phyloP scores from a whole-genome alignment of 164 flowering plant species.

The Malania oleifera region DNA sequence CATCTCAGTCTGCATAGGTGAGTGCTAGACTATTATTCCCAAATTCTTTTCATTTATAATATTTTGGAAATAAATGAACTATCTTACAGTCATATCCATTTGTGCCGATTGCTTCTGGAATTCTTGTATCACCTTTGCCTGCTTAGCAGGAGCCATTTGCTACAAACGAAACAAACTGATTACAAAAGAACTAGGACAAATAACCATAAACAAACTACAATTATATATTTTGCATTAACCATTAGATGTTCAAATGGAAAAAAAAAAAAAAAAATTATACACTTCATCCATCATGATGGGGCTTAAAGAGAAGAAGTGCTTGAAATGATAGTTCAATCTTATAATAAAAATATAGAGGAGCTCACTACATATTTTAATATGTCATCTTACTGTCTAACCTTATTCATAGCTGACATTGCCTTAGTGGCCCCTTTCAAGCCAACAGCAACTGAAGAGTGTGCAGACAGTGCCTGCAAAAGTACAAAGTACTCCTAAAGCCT shows the following conservation, averaged over 20 bases:
- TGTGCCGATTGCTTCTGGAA: constrained; percentile 96
- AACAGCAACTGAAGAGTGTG: constrained; percentile 76
- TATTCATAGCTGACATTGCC: constrained; percentile 92
- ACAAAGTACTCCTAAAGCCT: constrained; percentile 7
- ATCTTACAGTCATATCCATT: constrained; percentile 91
- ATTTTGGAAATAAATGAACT: constrained; percentile 1
- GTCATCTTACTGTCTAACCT: constrained; percentile 38
- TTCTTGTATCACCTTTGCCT: constrained; percentile 65
- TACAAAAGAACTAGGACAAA: background rate
- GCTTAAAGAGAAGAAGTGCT: background rate
- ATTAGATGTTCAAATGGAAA: too few relatives aligned
- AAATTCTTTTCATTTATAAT: background rate
- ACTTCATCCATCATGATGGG: background rate
- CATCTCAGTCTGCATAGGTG: constrained; percentile 78
- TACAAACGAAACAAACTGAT: constrained; percentile 26
- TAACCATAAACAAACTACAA: background rate
- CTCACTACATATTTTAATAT: background rate
- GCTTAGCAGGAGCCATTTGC: constrained; percentile 92
- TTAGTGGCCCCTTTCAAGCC: constrained; percentile 90
- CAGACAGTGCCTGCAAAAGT: constrained; percentile 71
- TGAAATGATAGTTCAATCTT: background rate
- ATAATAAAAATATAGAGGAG: too few relatives aligned
- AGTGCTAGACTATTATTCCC: constrained; percentile 4
- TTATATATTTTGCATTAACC: too few relatives aligned
- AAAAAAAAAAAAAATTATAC: too few relatives aligned